Base-by-base conservation (phyloP, 768 basidiomycete species). In the Sporobolomyces roseus region DNA sequence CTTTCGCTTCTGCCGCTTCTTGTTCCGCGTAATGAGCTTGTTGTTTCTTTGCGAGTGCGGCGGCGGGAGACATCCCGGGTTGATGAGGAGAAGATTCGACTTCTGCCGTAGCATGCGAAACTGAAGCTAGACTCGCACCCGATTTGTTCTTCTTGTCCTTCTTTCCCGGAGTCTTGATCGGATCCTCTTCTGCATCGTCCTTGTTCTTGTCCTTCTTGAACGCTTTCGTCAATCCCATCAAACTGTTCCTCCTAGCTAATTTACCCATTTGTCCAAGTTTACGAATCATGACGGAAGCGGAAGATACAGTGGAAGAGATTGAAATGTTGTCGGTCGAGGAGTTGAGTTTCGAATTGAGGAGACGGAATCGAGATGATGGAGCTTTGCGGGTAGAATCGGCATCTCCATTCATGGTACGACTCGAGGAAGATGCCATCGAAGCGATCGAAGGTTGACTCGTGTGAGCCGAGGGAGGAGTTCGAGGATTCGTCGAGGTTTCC, bases 321-420 rank as follows among this genome's bases (percentile, higher is more conserved):
- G 93, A 96, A 72, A 98, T 94, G 79, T 94, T 96, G 79, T 94
- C 93, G 49, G 91, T 93, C 62, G 87, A 89, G 49, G 87, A 85
- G 77, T 96, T 94, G 74, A 90, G 80, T 72, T 88, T 86, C 71
- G 89, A 85, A 78, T 92, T 96, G 83, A 98, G 93, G 72, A 97
- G 86, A 83, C 49, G 87, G 54, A 76, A 72, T 12, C 73, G 53
- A 66, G 68, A 48, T 30, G 71, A 56, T 2, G 67, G 64, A 19
- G 69, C 64, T 25, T 60, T 59, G 3, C 60, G 38, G 19, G 68
- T 70, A 19, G 63, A 65, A 7, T 56, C 66, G n/a, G 25, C 66
- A 50, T 68, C 66, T 29, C 49, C 49, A 33, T 49, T 54, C 29
- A 62, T 19, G 4, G 41, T 59, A 16, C 56, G 23, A 41, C 43